Evolutionary conservation across 495 filamentous ascomycete genomes (phyloP).

Genomic region (Aspergillus haitiensis): DNA sequence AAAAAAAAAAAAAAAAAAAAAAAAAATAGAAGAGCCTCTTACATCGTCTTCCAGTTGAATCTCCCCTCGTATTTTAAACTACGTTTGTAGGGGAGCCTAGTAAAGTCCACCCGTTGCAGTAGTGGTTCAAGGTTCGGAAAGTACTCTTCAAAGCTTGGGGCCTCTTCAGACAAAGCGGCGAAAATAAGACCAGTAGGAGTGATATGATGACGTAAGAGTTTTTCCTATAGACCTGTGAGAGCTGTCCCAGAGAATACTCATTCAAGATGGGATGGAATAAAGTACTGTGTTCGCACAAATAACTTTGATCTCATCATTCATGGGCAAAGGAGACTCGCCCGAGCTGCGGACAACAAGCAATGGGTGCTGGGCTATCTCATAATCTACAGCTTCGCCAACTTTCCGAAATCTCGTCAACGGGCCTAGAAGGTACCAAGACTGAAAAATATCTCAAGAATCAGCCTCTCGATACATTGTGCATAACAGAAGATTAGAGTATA

Average conservation of each 20-base stretch:
- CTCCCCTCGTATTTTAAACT: constrained; percentile 58
- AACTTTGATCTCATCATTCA: constrained; percentile 40
- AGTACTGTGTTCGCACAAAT: constrained; percentile 41
- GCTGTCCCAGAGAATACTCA: not conserved
- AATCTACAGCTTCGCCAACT: constrained; percentile 46
- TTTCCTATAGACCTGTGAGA: constrained; percentile 24
- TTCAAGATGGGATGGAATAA: not conserved
- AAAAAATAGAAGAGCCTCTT: constrained; percentile 7
- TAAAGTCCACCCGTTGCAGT: constrained; percentile 56
- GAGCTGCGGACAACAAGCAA: constrained; percentile 46
- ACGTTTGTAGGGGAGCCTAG: constrained; percentile 53
- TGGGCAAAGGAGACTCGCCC: constrained; percentile 34
- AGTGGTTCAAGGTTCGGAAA: constrained; percentile 56
- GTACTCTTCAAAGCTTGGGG: constrained; percentile 55
- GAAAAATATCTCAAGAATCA: constrained; percentile 16
- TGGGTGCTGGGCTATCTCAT: constrained; percentile 56
- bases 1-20: not conserved
- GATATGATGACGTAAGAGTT: constrained; percentile 44
- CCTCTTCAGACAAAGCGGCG: constrained; percentile 50
- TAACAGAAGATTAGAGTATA: not conserved
- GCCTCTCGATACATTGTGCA: not conserved
- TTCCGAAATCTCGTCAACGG: constrained; percentile 55
- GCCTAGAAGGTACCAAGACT: constrained; percentile 66
- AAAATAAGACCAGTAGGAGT: constrained; percentile 58
- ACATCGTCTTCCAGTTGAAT: constrained; percentile 69